Evolutionary conservation across 352 stramenopile genomes (phyloP), one percentile per base, ranked within the genome.

Genomic region (Pythium monospermum): DNA sequence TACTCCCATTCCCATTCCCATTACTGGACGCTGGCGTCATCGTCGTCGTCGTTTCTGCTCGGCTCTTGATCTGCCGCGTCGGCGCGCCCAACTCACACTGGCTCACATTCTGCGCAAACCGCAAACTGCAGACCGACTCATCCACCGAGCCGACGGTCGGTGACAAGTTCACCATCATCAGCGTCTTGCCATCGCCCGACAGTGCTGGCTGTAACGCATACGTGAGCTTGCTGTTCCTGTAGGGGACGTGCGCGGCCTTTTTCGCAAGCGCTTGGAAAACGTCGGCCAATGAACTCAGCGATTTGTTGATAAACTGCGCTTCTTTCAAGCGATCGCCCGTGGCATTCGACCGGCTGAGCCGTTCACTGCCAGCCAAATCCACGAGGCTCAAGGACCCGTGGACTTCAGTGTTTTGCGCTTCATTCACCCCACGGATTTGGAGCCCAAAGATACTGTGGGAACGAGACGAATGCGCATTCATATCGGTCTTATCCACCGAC

Each of bases 91-190:
- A 73, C 62, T 99, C 96, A 28, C 98, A 98, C 69, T 98, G 83
- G 65, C 97, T 98, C 41, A 98, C 96, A 60, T 97, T 91, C 33
- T 92, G 72, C 7, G 97, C 97, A 69, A 99, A 99, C 40, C 97
- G 83, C 26, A 99, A 83, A 52, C 94, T 99, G 73, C 96, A 99
- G 5, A 99, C 66, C 61, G 94, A 98, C 73, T 99, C 97, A 59
- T 96, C 85, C 30, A 97, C 75, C 50, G 94, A 98, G 38, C 83
- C 73, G 25, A 88, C 79, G 18, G 96, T 99, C 3, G 97, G 97
- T 61, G 92, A 98, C 23, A 99, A 69, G 66, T 99, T 99, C 35
- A 99, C 96, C 83, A 99, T 98, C 97, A 99, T 99, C 33, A 99
- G 78, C 56, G 96, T 98, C 77, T 99, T 99, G 35, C 97, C 96